A percentile compares a stretch with the other conserved stretches of the same genome.
These are phyloP conservation scores for Tricholoma bakamatsutake DNA, from an alignment of 768 basidiomycete species.

Conservation along the genomic window DNA sequence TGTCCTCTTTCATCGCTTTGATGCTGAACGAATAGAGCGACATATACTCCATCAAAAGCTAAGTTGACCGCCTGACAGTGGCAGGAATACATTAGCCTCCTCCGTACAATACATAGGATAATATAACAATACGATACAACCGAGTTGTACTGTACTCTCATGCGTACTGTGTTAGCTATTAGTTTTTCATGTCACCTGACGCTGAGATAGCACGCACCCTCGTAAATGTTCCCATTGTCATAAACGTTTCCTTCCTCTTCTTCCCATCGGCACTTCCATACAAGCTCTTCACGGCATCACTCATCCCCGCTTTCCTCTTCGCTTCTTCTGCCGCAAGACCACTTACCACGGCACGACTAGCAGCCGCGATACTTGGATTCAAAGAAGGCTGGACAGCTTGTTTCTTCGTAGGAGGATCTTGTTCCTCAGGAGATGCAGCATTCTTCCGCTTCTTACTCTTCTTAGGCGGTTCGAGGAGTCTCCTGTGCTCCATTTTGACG, in stretches of 20 bases:
- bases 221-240: constrained; percentile 90
- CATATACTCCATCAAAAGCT: too few relatives aligned
- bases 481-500: constrained; percentile 48
- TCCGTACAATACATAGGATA: background rate
- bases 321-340: constrained; percentile 78
- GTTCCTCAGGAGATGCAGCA: constrained; percentile 25
- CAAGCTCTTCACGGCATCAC: constrained; percentile 76
- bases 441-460: constrained; percentile 57
- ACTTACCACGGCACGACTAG: constrained; percentile 61
- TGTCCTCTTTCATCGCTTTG: too few relatives aligned
- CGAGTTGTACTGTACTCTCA: too few relatives aligned
- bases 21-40: too few relatives aligned
- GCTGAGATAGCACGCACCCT: constrained; percentile 50
- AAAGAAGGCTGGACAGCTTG: constrained; percentile 34
- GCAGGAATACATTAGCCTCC: background rate
- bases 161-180: background rate
- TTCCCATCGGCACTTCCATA: constrained; percentile 55
- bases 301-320: constrained; percentile 81
- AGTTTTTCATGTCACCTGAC: background rate
- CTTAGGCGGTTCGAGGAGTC: constrained; percentile 50
- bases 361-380: constrained; percentile 49
- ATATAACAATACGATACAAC: background rate
- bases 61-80: too few relatives aligned
- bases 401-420: constrained; percentile 43
- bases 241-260: constrained; percentile 77